A percentile compares a stretch with the other conserved stretches of the same genome.
phyloP scores from a whole-genome alignment of 2,329 filamentous ascomycete genomes.

The Fusarium verticillioides region DNA sequence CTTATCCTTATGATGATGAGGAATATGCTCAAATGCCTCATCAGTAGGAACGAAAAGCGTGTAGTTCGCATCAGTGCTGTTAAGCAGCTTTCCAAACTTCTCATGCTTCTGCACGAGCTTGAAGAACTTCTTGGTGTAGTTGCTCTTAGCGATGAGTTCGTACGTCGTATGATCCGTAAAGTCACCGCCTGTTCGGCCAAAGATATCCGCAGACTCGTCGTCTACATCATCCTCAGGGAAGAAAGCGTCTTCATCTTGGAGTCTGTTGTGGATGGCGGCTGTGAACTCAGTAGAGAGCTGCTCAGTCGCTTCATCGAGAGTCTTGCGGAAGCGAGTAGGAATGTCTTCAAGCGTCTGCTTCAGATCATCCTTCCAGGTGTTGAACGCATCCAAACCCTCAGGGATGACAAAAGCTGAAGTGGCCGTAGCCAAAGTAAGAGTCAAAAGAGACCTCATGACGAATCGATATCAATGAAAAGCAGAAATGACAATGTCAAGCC shows the following conservation, averaged over 20 bases:
- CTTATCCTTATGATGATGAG: slow-evolving; percentile 60
- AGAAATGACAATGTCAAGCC: background rate
- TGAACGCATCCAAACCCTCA: slow-evolving; percentile 12
- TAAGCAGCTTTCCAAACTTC: slow-evolving; percentile 77
- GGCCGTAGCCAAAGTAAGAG: slow-evolving; percentile 36
- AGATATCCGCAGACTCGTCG: background rate
- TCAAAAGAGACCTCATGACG: slow-evolving; percentile 34
- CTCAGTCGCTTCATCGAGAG: slow-evolving; percentile 27
- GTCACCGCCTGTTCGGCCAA: slow-evolving; percentile 37
- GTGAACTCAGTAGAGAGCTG: slow-evolving; percentile 27
- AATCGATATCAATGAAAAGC: background rate
- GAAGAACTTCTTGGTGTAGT: slow-evolving; percentile 81
- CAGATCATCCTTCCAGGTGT: slow-evolving; percentile 13
- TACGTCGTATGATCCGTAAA: slow-evolving; percentile 79
- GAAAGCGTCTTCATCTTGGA: slow-evolving; percentile 18
- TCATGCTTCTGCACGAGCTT: slow-evolving; percentile 79
- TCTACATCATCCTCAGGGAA: background rate
- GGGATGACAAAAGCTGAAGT: slow-evolving; percentile 37
- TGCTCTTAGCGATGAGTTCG: slow-evolving; percentile 78
- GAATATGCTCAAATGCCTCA: slow-evolving; percentile 75
- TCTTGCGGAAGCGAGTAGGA: slow-evolving; percentile 2
- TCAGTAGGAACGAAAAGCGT: slow-evolving; percentile 87
- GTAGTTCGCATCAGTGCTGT: slow-evolving; percentile 77
- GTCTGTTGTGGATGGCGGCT: slow-evolving; percentile 15
- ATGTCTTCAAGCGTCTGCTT: slow-evolving; percentile 17